Evolutionary conservation across 2,329 filamentous ascomycete genomes (phyloP), one percentile per base, ranked within the genome.

Genomic region (Shiraia bambusicola): DNA sequence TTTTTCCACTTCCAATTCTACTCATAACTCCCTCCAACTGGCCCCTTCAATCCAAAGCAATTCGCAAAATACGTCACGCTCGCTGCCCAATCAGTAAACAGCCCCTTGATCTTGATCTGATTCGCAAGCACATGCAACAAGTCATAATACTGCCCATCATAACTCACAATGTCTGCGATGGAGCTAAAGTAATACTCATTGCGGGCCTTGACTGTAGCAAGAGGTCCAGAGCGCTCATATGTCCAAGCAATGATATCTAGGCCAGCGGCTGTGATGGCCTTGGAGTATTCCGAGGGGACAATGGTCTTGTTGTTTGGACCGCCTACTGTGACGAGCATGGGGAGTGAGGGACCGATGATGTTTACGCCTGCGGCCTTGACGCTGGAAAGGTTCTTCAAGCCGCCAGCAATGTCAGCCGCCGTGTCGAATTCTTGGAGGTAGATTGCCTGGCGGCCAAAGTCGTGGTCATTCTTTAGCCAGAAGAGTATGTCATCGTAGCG

Each of bases 61-160:
- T 85, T 87, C 48, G 82, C 83, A 64, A 84, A 87, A 50, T 82
- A 86, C 0, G 81, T 83, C 6, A 80, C 75, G 0, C 82, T 84
- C 4, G 79, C 77, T 15, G 76, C 76, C 83, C 83, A 86, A 62
- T 87, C 83, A 3, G 76, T 77, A 53, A 87, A 86, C 39, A 86
- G 70, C 3, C 75, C 81, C 14, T 69, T 63, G n/a, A 84, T 77
- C 0, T 79, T 78, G 14, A 86, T 76, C 54, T 86, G 66, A 45
- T 75, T 73, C 2, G 71, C 76, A 44, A 87, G 66, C 1, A 84
- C 79, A 51, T 87, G 76, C 17, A 87, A 59, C 14, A 85, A 67
- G 27, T 75, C 76, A 58, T 77, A 86, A 45, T 84, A 74, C 46
- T 86, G 81, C 2, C 83, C 83, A 51, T 87, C 83, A 28, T 75